Conservation (phyloP, 2,329 filamentous ascomycete species). For the Stylonectria norvegica region DNA sequence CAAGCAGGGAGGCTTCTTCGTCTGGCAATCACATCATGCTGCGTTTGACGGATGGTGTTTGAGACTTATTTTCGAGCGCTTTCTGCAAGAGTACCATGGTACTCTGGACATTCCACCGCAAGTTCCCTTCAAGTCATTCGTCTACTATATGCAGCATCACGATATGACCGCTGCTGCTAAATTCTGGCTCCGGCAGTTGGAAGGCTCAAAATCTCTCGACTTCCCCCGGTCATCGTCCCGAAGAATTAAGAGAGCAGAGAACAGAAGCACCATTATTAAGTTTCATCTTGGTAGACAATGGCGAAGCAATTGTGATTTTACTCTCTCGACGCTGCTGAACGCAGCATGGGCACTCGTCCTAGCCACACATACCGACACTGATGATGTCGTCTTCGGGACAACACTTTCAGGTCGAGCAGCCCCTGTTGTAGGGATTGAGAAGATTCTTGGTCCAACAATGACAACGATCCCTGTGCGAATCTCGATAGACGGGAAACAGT, state of each 20-base stretch:
- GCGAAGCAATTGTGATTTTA: too few relatives aligned
- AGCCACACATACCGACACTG: background rate
- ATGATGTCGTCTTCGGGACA: background rate
- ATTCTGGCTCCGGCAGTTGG: too few relatives aligned
- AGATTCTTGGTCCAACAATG: background rate
- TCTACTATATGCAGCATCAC: too few relatives aligned
- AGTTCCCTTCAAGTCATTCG: too few relatives aligned
- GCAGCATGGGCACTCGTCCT: background rate
- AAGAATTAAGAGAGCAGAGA: too few relatives aligned
- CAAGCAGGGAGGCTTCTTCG: background rate
- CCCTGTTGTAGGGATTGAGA: conserved; percentile 1
- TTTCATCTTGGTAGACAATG: too few relatives aligned
- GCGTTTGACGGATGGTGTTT: background rate
- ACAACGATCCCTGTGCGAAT: conserved; percentile 1
- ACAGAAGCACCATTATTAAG: too few relatives aligned
- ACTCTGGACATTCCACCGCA: too few relatives aligned
- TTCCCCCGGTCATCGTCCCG: too few relatives aligned
- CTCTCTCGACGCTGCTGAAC: background rate
- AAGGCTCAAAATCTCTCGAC: too few relatives aligned
- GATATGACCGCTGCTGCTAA: too few relatives aligned
- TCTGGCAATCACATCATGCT: conserved; percentile 5
- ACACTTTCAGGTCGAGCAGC: conserved; percentile 1
- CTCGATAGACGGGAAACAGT: background rate
- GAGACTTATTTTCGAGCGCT: background rate
- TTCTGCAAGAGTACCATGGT: too few relatives aligned